These are phyloP conservation scores for Emmonsia crescens DNA, from an alignment of 2,329 filamentous ascomycete species.

Conservation along the genomic window DNA sequence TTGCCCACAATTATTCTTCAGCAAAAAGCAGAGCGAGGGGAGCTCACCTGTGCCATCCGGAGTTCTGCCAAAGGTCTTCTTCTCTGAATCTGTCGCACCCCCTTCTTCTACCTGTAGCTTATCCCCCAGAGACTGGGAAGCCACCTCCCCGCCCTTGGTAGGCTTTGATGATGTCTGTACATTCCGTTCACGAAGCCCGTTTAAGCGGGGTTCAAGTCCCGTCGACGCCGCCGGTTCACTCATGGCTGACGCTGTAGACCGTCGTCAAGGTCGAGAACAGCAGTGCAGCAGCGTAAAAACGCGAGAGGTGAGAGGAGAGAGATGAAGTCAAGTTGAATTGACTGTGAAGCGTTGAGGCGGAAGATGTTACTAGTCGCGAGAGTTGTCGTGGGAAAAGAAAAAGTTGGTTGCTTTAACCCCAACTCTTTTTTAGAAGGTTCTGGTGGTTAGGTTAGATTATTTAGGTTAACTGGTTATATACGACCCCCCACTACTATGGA, in stretches of 20 bases:
- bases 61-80: conserved; percentile 83
- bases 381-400: background rate
- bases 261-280: background rate
- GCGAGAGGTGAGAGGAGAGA: background rate
- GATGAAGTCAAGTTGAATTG: conserved; percentile 13
- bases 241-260: conserved; percentile 19
- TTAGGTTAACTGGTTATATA: background rate
- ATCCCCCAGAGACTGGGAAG: conserved; percentile 33
- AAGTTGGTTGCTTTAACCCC: background rate
- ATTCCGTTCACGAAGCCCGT: conserved; percentile 41
- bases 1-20: background rate
- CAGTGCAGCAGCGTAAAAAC: conserved; percentile 4
- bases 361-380: background rate
- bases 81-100: conserved; percentile 29
- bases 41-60: conserved; percentile 77
- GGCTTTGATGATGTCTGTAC: conserved; percentile 22
- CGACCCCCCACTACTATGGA: background rate
- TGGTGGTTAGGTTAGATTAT: background rate
- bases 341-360: conserved; percentile 3
- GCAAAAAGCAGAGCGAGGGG: conserved; percentile 4
- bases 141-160: conserved; percentile 35
- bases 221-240: conserved; percentile 25
- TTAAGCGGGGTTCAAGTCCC: conserved; percentile 23
- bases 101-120: conserved; percentile 9
- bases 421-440: background rate